Base-by-base conservation (phyloP, 768 basidiomycete genomes). In the Suillus bovinus region DNA sequence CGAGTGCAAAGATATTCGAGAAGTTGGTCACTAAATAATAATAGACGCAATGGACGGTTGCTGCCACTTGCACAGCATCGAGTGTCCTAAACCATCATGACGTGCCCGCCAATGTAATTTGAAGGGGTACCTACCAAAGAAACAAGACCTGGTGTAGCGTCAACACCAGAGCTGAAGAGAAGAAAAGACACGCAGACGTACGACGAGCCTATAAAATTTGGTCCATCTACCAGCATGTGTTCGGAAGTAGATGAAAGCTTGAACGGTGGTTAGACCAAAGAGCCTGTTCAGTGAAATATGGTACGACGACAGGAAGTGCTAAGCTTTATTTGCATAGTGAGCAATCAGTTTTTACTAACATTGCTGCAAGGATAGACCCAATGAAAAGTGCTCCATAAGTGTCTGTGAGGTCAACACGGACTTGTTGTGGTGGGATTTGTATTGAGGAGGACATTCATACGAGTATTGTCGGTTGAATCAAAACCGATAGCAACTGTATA, bases 1-100 rank as follows among this genome's bases (percentile, higher is more conserved):
- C 53, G 34, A 79, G 59, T 24, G 66, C 67, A 6, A 49, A 1
- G 2, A 74, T 69, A 59, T 77, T 75, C 34, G 58, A 68, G 55
- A 71, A 77, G 46, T 75, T 78, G 11, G 66, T 68, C 46, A 80
- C 71, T 42, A 76, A 59, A 67, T 78, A 79, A 64, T 68, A 73
- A 64, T 80, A 79, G 17, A 78, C 41, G 33, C 67, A 68, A 60
- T 78, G 75, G 4, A 75, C 71, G 29, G 76, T 65, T 17, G 79
- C 68, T 0, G 70, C 71, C 27, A 78, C 64, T 38, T 79, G 77
- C 20, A 77, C 56, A 10, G 72, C 72, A 64, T 79, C 77, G 16
- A 79, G 68, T 6, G 72, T 24, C 78, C 79, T 79, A 44, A 33
- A 24, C 0, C 16, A 27, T 42, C 20, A n/a, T 27, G 33, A 46